Base-by-base conservation (phyloP, 495 filamentous ascomycete species). In the Articulospora tetracladia region DNA sequence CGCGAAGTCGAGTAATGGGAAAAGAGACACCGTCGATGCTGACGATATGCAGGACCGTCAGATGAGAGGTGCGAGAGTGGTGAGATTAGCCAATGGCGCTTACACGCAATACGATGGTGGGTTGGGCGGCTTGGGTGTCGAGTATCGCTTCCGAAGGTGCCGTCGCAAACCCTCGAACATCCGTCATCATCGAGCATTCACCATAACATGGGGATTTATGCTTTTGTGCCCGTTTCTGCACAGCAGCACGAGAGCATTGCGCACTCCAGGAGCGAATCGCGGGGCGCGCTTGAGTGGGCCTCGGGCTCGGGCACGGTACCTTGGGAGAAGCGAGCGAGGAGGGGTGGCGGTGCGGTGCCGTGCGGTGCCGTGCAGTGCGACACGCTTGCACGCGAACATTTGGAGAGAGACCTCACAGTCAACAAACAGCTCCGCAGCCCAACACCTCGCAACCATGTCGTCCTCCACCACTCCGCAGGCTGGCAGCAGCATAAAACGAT, bases 401-500 rank as follows among this genome's bases (percentile, higher is more conserved):
- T 20, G 51, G 36, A 53, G 13, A 17, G 36, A 53, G 13, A 17
- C 17, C 34, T 57, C 25, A 27, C 28, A 47, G 19, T 57, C 41
- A 58, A 49, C 34, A 49, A 58, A 54, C 51, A n/a, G 39, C 39
- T 44, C 39, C 3, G 3, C 7, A n/a, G 3, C 15, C 11, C 3
- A 3, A 44, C 17, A 15, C 39, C 39, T 26, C 6, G 17, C 1
- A 44, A 53, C 44, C 8, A 67, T 67, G 61, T 61, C 55, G 3
- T 63, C 65, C 52, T 62, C 65, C 3, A 64, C 61, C 3, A 64
- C 65, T 2, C 65, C 61, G 10, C 61, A 61, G 49, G 60, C 57
- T 41, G 60, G 61, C 6, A 68, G 65, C 34, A 63, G 57, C 34
- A 58, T 27, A 0, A 63, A 62, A 48, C 61, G 67, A 17, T 69